Percentiles rank a stretch among this genome's conserved stretches.
phyloP scores from a whole-genome alignment of 169 alveolate genomes.

The Plasmodium yoelii region DNA sequence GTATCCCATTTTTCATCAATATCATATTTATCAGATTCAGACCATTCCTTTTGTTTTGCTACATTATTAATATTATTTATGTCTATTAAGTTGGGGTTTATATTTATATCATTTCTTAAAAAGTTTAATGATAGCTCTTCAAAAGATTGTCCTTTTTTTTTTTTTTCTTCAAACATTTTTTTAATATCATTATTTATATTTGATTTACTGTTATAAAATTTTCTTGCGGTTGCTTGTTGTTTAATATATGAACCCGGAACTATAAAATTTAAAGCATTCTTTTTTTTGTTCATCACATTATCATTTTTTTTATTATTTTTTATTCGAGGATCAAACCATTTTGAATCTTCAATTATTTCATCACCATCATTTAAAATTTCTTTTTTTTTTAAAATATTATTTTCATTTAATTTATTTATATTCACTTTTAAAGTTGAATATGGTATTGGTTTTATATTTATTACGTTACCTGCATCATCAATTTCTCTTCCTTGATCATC shows the following conservation, averaged over 20 bases:
- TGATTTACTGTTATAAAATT: constrained; percentile 7
- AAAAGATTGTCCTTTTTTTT: constrained; percentile 63
- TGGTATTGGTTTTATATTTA: constrained; percentile 81
- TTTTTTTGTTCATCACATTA: constrained; percentile 15
- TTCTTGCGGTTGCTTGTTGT: constrained; percentile 14
- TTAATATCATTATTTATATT: constrained; percentile 54
- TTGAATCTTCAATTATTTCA: constrained; percentile 31
- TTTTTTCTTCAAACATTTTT: constrained; percentile 40
- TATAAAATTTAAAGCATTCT: constrained; percentile 63
- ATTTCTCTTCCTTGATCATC: constrained; percentile 85
- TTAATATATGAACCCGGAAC: constrained; percentile 62
- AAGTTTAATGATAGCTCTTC: constrained; percentile 61
- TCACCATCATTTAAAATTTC: constrained; percentile 17
- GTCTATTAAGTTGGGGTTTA: constrained; percentile 57
- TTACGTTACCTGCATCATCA: constrained; percentile 85
- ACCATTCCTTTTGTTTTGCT: constrained; percentile 37
- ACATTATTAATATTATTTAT: constrained; percentile 13
- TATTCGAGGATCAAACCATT: constrained; percentile 73
- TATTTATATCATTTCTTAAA: constrained; percentile 34
- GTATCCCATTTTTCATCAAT: constrained; percentile 65
- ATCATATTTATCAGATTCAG: constrained; percentile 38
- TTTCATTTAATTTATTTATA: constrained; percentile 80
- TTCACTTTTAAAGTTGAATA: constrained; percentile 84
- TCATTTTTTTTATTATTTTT: constrained; percentile 22
- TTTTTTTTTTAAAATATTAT: constrained; percentile 78